Evolutionary conservation across 1,139 yeast species (phyloP).

Genomic region (Wickerhamomyces sp.): DNA sequence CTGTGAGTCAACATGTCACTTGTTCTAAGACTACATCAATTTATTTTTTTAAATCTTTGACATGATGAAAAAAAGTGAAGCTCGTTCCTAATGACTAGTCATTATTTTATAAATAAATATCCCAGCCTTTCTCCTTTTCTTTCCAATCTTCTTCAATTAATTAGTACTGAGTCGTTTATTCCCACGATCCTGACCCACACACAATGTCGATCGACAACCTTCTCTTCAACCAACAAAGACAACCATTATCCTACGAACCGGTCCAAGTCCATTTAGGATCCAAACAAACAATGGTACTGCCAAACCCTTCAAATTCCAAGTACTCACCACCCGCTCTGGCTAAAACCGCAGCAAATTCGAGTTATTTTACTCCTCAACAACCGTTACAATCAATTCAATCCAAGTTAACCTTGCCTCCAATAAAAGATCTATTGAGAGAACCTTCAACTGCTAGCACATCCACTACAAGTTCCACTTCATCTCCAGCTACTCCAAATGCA

Average conservation of each 20-base stretch:
- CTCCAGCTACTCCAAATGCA: not conserved
- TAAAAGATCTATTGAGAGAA: constrained; percentile 20
- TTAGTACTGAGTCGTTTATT: too few species aligned
- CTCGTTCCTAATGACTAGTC: too few species aligned
- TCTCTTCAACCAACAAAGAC: constrained; percentile 4
- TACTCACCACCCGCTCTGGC: constrained; percentile 9
- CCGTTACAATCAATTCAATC: constrained; percentile 3
- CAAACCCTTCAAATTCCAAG: constrained; percentile 13
- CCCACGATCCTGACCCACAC: too few species aligned
- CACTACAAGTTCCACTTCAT: not conserved
- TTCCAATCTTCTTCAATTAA: not conserved
- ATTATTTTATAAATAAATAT: too few species aligned
- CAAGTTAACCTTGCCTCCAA: constrained; percentile 21
- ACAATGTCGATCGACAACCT: constrained; percentile 19
- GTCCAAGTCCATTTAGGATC: not conserved
- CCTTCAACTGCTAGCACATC: not conserved
- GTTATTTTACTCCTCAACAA: constrained; percentile 1
- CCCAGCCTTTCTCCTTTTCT: not conserved
- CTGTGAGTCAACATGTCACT: not conserved
- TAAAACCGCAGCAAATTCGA: not conserved
- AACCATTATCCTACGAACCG: constrained; percentile 1
- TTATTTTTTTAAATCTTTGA: not conserved
- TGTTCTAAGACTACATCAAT: not conserved
- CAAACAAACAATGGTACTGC: constrained; percentile 13
- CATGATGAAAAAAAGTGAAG: not conserved